Conservation (phyloP, 192 early-diverging fungal species). For the Pilaira anomala region DNA sequence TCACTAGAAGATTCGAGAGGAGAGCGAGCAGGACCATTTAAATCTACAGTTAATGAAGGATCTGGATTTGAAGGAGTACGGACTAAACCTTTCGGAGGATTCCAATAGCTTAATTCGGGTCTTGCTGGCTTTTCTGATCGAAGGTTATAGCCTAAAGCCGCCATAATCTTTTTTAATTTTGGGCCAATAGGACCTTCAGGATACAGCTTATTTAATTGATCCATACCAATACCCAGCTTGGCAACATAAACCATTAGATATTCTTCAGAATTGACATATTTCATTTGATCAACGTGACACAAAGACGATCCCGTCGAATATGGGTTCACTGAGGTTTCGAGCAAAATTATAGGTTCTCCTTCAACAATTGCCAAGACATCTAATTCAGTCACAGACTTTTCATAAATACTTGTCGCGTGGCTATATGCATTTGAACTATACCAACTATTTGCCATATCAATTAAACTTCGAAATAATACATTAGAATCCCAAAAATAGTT, state of each 20-base stretch:
- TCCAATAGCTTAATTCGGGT: too few species aligned
- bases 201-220: not conserved
- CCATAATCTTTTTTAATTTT: constrained; percentile 20
- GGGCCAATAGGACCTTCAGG: constrained; percentile 37
- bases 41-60: not conserved
- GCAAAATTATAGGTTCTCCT: constrained; percentile 1
- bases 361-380: constrained; percentile 1
- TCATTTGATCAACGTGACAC: constrained; percentile 37
- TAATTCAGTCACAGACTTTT: not conserved
- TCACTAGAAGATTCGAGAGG: not conserved
- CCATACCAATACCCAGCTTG: constrained; percentile 33
- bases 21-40: not conserved
- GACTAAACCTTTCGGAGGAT: not conserved
- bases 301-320: constrained; percentile 37
- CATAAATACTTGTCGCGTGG: constrained; percentile 18
- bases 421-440: not conserved
- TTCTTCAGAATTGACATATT: constrained; percentile 31
- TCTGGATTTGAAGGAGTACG: not conserved
- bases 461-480: constrained; percentile 16
- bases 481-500: constrained; percentile 26
- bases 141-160: constrained; percentile 31
- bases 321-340: constrained; percentile 39
- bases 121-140: too few species aligned
- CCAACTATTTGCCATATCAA: constrained; percentile 31
- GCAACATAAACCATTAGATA: constrained; percentile 43